A percentile compares a stretch with the other conserved stretches of the same genome.
These are phyloP conservation scores for Triangularia verruculosa DNA, from an alignment of 2,329 filamentous ascomycete species.

Conservation along the genomic window DNA sequence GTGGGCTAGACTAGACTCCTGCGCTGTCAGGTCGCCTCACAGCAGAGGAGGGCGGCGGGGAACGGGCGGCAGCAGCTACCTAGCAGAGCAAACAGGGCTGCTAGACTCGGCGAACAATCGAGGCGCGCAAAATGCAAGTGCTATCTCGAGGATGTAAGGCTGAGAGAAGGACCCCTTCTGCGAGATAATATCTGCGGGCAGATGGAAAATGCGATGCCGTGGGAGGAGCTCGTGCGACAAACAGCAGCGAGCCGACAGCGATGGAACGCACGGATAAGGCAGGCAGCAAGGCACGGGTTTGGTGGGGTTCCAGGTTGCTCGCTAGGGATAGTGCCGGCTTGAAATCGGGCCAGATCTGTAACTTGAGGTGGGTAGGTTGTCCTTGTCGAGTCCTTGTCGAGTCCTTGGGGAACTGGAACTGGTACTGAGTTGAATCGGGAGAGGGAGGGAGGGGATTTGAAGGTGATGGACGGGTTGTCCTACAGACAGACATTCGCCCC, in stretches of 20 bases:
- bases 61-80: slow-evolving; percentile 3
- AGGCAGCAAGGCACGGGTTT: not conserved
- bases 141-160: not conserved
- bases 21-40: slow-evolving; percentile 4
- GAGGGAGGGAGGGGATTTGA: not conserved
- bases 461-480: not conserved
- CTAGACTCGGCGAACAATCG: slow-evolving; percentile 1
- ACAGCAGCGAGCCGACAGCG: not conserved
- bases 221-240: not conserved
- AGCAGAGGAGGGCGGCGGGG: not conserved
- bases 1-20: slow-evolving; percentile 2
- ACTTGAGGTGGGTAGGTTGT: not conserved
- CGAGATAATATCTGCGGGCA: not conserved
- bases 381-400: not conserved
- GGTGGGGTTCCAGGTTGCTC: not conserved
- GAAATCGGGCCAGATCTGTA: not conserved
- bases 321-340: not conserved
- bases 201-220: not conserved
- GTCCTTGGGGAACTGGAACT: no score
- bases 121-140: not conserved
- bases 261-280: not conserved
- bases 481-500: not conserved
- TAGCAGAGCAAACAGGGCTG: not conserved
- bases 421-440: not conserved
- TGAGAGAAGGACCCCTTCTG: not conserved